Base-by-base conservation (phyloP, 805 yeast genomes). In the Yamadazyma olivae region DNA sequence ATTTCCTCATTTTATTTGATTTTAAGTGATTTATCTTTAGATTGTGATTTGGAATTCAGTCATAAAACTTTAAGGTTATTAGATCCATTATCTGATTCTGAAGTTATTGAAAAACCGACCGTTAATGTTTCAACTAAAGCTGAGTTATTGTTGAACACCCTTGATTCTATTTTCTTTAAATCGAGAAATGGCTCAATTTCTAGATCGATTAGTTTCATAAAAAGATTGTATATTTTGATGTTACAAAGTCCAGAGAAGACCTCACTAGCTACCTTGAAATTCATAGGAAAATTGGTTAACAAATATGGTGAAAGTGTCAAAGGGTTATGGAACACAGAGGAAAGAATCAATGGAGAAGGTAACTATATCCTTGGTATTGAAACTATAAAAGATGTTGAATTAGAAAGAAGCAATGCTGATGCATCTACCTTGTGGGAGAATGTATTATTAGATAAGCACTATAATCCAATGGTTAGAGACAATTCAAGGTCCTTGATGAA, bases 401-500 rank as follows among this genome's bases (percentile, higher is more conserved):
- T 86, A 8, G 86, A 83, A 46, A 77, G 91, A 54, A 68, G 85
- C 47, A 90, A 93, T 52, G 75, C 95, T 2, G 91, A 83, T 28
- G 93, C 91, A 13, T 95, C 97, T 1, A 83, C 89, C 0, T 61
- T 91, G 23, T 93, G 96, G 95, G 99, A 93, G 53, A 77, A 80
- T 35, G 81, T 81, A 5, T 59, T 91, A 27, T 64, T 93, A 38
- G 83, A 81, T 39, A 77, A 79, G 43, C 98, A 93, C 59, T 93
- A 86, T 54, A 77, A 88, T 42, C 95, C 95, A 2, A 61, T 75
- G 39, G 86, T 90, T n/a, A 72, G 80, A 16, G 82, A 81, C 49
- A 90, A 88, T 12, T 50, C 67, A n/a, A 46, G 72, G 30, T 55
- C 64, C 8, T 58, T 67, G 44, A 51, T 64, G 61, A 67, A 67